phyloP scores from a whole-genome alignment of 495 filamentous ascomycete genomes.

The Elaphomyces granulatus region DNA sequence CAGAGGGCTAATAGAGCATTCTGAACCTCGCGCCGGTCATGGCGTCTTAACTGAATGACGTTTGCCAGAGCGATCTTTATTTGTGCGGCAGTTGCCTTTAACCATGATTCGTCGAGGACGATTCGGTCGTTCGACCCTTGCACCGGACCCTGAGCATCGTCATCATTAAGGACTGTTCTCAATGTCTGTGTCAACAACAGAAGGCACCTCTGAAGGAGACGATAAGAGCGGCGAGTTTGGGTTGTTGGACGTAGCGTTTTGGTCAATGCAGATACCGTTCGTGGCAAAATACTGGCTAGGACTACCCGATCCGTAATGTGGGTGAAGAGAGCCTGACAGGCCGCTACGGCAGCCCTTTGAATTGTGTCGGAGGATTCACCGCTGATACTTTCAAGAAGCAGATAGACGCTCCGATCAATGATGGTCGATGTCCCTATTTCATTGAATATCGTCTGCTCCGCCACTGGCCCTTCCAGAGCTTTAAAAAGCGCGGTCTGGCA shows the following conservation, averaged over 20 bases:
- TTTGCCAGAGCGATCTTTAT: slow-evolving; percentile 74
- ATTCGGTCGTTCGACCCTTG: slow-evolving; percentile 22
- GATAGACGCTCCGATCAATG: slow-evolving; percentile 71
- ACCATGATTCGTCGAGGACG: slow-evolving; percentile 48
- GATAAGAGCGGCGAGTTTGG: slow-evolving; percentile 46
- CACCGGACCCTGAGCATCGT: slow-evolving; percentile 10
- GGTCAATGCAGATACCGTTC: slow-evolving; percentile 69
- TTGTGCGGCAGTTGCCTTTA: slow-evolving; percentile 66
- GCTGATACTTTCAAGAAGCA: slow-evolving; percentile 56
- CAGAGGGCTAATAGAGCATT: slow-evolving; percentile 54
- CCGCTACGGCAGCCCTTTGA: slow-evolving; percentile 49
- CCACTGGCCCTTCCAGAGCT: slow-evolving; percentile 25
- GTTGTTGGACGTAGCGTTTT: slow-evolving; percentile 57
- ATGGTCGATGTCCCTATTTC: slow-evolving; percentile 43
- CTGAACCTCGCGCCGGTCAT: slow-evolving; percentile 58
- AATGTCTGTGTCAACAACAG: slow-evolving; percentile 45
- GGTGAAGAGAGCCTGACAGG: slow-evolving; percentile 46
- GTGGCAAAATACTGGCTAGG: slow-evolving; percentile 72
- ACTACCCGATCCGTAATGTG: slow-evolving; percentile 54
- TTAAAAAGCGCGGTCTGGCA: slow-evolving; percentile 42
- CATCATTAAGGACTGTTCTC: slow-evolving; percentile 50
- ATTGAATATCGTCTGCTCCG: slow-evolving; percentile 43
- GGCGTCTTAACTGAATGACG: slow-evolving; percentile 60
- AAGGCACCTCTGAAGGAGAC: slow-evolving; percentile 47
- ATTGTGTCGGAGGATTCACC: slow-evolving; percentile 45